phyloP scores from a whole-genome alignment of 2,329 filamentous ascomycete species.

The Teratosphaeria zuluensis region DNA sequence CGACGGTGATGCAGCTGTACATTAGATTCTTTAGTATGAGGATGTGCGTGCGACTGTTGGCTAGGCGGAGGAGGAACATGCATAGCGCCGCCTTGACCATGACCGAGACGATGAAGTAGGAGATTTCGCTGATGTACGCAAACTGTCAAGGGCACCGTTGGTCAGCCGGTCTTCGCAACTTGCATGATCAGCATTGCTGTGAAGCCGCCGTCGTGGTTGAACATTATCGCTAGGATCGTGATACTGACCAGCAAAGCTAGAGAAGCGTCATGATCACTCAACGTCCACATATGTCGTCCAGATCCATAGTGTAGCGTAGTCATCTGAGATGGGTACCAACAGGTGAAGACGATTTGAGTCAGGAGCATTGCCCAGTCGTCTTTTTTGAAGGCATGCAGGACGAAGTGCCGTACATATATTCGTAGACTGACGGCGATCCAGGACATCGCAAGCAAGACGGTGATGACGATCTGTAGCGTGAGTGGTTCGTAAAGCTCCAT shows the following conservation, averaged over 20 bases:
- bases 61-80: neutral
- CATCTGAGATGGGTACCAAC: neutral
- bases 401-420: neutral
- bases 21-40: neutral
- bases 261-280: neutral
- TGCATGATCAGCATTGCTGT: too few relatives aligned
- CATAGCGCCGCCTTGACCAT: neutral
- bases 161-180: too few relatives aligned
- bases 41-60: neutral
- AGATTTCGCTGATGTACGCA: neutral
- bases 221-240: too few relatives aligned
- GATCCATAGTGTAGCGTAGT: neutral
- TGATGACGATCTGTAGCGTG: neutral
- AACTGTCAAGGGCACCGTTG: neutral
- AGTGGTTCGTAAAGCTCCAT: neutral
- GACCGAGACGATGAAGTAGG: neutral
- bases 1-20: neutral
- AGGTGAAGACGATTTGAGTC: neutral
- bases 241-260: neutral
- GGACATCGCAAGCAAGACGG: neutral
- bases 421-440: neutral
- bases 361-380: neutral
- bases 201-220: too few relatives aligned
- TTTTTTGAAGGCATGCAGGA: neutral
- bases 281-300: neutral